Evolutionary conservation across 1,139 yeast species (phyloP).

Genomic region (Yamadazyma trypodendri): DNA sequence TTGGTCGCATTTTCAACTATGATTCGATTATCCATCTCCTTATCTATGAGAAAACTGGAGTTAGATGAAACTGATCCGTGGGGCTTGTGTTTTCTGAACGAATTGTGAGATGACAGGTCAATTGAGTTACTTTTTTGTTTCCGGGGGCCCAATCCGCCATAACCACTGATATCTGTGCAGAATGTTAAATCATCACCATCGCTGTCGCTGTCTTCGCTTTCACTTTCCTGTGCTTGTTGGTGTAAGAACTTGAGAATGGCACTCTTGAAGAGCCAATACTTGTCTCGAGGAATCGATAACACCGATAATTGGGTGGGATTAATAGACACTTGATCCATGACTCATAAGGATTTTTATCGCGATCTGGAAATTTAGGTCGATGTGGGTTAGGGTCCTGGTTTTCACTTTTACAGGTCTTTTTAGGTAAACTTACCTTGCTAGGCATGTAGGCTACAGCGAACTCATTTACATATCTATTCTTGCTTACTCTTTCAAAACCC

Average conservation of each 20-base stretch:
- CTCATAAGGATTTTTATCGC: not conserved
- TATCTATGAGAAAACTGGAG: constrained; percentile 17
- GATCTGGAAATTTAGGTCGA: too few relatives aligned
- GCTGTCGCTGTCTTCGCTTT: not conserved
- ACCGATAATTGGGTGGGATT: constrained; percentile 45
- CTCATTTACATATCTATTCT: too few relatives aligned
- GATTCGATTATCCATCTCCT: constrained; percentile 18
- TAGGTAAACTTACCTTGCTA: too few relatives aligned
- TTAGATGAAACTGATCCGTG: constrained; percentile 15
- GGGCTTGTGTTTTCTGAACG: constrained; percentile 6
- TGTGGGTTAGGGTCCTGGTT: too few relatives aligned
- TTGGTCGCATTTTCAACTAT: not conserved
- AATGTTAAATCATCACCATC: constrained; percentile 1
- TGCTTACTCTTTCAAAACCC: constrained; percentile 10
- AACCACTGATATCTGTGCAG: not conserved
- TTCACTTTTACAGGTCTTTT: too few relatives aligned
- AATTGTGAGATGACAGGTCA: not conserved
- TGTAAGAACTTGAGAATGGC: constrained; percentile 44
- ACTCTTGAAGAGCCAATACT: constrained; percentile 51
- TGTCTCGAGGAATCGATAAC: constrained; percentile 47
- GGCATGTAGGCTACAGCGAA: too few relatives aligned
- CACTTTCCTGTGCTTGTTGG: not conserved
- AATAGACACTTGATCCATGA: constrained; percentile 40
- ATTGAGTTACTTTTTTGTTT: not conserved
- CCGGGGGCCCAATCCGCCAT: not conserved